Base-by-base conservation (phyloP, 768 basidiomycete genomes). In the Myochromella boudieri region DNA sequence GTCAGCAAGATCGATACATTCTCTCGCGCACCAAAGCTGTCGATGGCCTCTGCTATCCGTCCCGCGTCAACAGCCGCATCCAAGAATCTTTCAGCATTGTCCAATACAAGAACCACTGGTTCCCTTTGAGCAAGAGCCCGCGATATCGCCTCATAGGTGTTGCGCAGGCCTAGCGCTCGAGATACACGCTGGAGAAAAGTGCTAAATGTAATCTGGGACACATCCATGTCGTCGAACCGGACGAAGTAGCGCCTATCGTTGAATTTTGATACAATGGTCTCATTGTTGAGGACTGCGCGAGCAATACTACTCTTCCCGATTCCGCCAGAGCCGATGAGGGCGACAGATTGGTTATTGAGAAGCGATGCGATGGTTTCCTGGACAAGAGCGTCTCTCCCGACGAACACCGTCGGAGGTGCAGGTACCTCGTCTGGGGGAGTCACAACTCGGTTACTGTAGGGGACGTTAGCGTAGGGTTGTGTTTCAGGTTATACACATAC, bases 31-130 rank as follows among this genome's bases (percentile, higher is more conserved):
- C 47, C 48, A 22, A 53, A 42, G 0, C 42, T 41, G 37, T 49
- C 44, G 6, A 53, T 49, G 4, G 33, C 28, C 3, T 42, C 36
- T 6, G 44, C 40, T 2, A 53, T 53, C 8, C 28, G 24, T 8
- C 39, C 39, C 2, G 47, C 33, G 46, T 53, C 52, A 4, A 14
- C n/a, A 7, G 36, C 48, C 6, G 46, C 48, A 29, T 53, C 52
- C n/a, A 49, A 20, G 40, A 53, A 53, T 3, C 39, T 53, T 18
- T 53, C 52, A 2, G 48, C 52, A 22, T 54, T 54, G 26, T 54
- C 53, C 6, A 54, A 45, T 3, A 50, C 32, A 27, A 53, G 41
- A 12, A 54, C 44, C 8, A 15, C 22, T n/a, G n/a, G n/a, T 1
- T 28, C 37, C 1, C 4, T 20, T 5, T 25, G 2, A 1, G 27